Conservation (phyloP, 257 asterid genomes). For the Nicotiana sylvestris region DNA sequence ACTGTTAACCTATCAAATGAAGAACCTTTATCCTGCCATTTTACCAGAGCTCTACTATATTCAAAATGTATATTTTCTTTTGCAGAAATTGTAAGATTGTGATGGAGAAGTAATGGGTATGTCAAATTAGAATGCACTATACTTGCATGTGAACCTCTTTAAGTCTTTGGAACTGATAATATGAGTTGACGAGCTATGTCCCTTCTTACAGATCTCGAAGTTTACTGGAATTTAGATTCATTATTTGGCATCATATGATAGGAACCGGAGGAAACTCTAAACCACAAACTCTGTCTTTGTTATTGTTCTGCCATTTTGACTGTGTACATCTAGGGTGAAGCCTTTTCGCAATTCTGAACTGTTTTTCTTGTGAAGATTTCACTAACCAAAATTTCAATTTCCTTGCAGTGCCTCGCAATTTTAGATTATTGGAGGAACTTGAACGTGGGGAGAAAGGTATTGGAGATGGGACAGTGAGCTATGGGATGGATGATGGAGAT, state of each 20-base stretch:
- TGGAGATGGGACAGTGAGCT: constrained; percentile 88
- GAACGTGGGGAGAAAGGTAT: constrained; percentile 94
- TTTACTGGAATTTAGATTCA: background rate
- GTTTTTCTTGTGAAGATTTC: constrained; percentile 12
- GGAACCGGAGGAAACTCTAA: background rate
- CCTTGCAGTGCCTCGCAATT: constrained; percentile 74
- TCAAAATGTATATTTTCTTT: too few species aligned
- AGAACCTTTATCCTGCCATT: too few species aligned
- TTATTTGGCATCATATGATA: background rate
- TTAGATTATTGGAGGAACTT: constrained; percentile 85
- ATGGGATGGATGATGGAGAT: constrained; percentile 93
- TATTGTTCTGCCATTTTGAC: background rate
- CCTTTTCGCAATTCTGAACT: background rate
- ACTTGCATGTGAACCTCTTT: too few species aligned
- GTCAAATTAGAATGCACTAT: too few species aligned
- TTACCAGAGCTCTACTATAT: too few species aligned
- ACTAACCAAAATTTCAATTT: constrained; percentile 5
- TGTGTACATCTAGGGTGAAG: background rate
- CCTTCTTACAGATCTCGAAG: too few species aligned
- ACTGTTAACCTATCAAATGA: too few species aligned
- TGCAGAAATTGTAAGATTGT: too few species aligned
- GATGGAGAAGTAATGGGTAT: too few species aligned
- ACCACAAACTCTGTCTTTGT: background rate
- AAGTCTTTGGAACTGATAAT: too few species aligned
- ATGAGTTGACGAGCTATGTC: too few species aligned